These are phyloP conservation scores for Monosporozyma aquatica DNA, from an alignment of 805 yeast species.

Conservation along the genomic window DNA sequence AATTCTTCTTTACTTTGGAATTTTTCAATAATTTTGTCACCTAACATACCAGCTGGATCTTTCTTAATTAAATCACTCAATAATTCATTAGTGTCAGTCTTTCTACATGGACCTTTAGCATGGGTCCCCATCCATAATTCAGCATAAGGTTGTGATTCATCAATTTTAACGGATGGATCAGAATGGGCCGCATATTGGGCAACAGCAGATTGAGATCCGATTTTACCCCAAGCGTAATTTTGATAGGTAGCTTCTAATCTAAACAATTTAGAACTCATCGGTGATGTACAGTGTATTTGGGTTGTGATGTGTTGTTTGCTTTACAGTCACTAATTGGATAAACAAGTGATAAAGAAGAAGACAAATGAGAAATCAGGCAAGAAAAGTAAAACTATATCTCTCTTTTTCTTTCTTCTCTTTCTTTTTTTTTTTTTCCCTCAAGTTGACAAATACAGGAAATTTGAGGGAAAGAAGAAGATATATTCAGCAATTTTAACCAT, in stretches of 20 bases:
- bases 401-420: too few relatives aligned
- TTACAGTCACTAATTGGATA: too few relatives aligned
- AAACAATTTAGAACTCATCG: constrained; percentile 27
- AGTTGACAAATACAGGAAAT: too few relatives aligned
- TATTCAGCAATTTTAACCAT: too few relatives aligned
- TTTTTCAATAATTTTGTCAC: constrained; percentile 46
- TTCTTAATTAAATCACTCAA: constrained; percentile 59
- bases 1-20: constrained; percentile 64
- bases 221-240: constrained; percentile 81
- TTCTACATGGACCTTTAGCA: constrained; percentile 75
- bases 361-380: too few relatives aligned
- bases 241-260: constrained; percentile 49
- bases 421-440: too few relatives aligned
- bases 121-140: constrained; percentile 99
- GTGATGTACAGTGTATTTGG: too few relatives aligned
- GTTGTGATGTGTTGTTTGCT: too few relatives aligned
- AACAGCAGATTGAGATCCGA: constrained; percentile 78
- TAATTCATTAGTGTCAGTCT: constrained; percentile 44
- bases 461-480: too few relatives aligned
- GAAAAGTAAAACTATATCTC: too few relatives aligned
- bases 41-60: constrained; percentile 52
- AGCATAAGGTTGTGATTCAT: constrained; percentile 81
- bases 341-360: too few relatives aligned
- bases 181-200: constrained; percentile 77
- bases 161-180: constrained; percentile 51